Evolutionary conservation across 2,329 filamentous ascomycete species (phyloP).

Genomic region (Apiospora marii): DNA sequence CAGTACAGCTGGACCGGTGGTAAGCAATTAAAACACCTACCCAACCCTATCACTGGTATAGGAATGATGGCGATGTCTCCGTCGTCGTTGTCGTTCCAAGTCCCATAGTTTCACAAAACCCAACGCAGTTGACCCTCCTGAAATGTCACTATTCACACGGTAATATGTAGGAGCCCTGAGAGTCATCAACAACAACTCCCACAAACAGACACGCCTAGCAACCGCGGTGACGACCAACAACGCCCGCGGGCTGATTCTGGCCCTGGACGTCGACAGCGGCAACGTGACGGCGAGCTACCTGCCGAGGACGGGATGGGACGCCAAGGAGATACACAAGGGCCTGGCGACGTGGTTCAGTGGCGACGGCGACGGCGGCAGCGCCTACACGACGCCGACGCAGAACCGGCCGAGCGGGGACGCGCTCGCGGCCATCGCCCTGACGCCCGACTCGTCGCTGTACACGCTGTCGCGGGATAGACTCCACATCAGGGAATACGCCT

Average conservation of each 20-base stretch:
- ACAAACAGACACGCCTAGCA: background rate
- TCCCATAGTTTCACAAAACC: too few species aligned
- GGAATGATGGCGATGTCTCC: background rate
- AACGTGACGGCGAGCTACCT: conserved; percentile 5
- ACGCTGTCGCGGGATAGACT: background rate
- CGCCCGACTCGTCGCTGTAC: background rate
- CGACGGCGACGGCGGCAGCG: background rate
- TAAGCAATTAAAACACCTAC: background rate
- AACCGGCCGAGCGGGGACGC: background rate
- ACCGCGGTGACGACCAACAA: background rate
- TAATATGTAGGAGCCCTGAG: background rate
- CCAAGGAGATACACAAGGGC: background rate
- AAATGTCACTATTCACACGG: too few species aligned
- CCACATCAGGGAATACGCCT: background rate
- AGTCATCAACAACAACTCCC: background rate
- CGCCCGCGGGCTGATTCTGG: background rate
- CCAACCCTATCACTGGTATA: background rate
- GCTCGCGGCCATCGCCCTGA: background rate
- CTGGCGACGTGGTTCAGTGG: background rate
- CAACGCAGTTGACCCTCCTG: too few species aligned
- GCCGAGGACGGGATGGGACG: background rate
- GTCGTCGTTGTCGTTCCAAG: too few species aligned
- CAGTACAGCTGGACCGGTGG: background rate
- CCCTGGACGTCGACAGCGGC: background rate
- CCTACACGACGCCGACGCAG: background rate